phyloP scores from a whole-genome alignment of 1,139 yeast species.

The Geotrichum aggregatum region DNA sequence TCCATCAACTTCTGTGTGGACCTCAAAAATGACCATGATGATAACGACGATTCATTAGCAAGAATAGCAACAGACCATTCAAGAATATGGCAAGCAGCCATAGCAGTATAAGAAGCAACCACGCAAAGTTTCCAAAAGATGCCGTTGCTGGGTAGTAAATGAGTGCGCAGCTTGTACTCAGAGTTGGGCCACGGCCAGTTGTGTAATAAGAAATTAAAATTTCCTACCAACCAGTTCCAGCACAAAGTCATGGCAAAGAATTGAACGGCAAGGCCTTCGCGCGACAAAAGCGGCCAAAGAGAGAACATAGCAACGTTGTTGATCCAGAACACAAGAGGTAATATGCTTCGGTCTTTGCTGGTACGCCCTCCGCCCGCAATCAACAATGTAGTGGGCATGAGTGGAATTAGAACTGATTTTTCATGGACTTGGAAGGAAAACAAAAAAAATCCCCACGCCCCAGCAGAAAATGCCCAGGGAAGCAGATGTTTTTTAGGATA shows the following conservation, averaged over 20 bases:
- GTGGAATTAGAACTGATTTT: slow-evolving; percentile 80
- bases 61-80: slow-evolving; percentile 45
- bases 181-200: background rate
- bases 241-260: slow-evolving; percentile 57
- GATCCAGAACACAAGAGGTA: slow-evolving; percentile 69
- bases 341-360: slow-evolving; percentile 13
- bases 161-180: slow-evolving; percentile 11
- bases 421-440: slow-evolving; percentile 97
- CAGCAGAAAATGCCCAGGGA: slow-evolving; percentile 73
- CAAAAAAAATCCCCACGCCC: slow-evolving; percentile 82
- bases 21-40: background rate
- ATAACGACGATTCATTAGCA: no score
- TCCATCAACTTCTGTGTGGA: background rate
- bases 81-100: slow-evolving; percentile 50
- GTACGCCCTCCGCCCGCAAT: slow-evolving; percentile 56
- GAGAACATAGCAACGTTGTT: slow-evolving; percentile 81
- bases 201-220: slow-evolving; percentile 20
- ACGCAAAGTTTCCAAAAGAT: slow-evolving; percentile 57
- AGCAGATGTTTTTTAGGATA: slow-evolving; percentile 49
- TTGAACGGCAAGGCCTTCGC: slow-evolving; percentile 71
- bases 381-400: slow-evolving; percentile 74
- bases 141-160: slow-evolving; percentile 30
- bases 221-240: slow-evolving; percentile 75
- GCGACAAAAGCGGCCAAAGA: slow-evolving; percentile 77
- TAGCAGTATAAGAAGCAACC: slow-evolving; percentile 54